Base-by-base conservation (phyloP, 1,284 basidiomycete species). In the Ceratobasidium theobromae region DNA sequence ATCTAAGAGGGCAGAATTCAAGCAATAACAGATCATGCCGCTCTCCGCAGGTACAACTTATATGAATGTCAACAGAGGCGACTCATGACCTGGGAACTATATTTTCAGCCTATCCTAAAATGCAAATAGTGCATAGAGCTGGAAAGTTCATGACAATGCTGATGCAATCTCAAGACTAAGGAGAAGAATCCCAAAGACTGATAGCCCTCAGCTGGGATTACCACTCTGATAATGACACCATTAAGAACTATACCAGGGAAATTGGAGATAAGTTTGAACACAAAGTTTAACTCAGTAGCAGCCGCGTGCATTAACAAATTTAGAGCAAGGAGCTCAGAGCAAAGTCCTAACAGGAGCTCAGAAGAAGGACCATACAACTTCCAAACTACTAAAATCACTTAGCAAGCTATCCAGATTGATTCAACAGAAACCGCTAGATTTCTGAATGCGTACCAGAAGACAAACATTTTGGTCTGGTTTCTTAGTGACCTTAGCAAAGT, bases 111-210 rank as follows among this genome's bases (percentile, higher is more conserved):
- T 77, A 72, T 66, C 77, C 74, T 3, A 60, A 62, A 0, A 55
- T 79, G 11, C 41, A 72, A 6, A 78, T 78, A 8, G 68, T 78
- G 3, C 77, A 78, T 60, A 70, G 74, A 11, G 72, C 76, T 0
- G 77, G 77, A 8, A 53, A 72, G 71, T 75, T 0, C 77, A 79
- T 52, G 76, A 73, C 0, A 78, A 78, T 65, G 76, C 77, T 0
- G 77, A 78, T 66, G 75, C 76, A 4, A 14, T 52, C 6, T 52
- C 49, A 8, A 28, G 49, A 33, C 14, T 52, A 23, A 12, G 35
- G 6, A 49, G 5, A 5, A 30, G 23, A 2, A 49, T 77, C 70
- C 68, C 77, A 73, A 11, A 62, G 58, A 1, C 53, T 77, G 14
- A 52, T 71, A 11, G 18, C 9, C 57, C 57, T 9, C 11, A 11